A percentile compares a stretch with the other conserved stretches of the same genome.
Conservation (phyloP, 176 grass and related monocot species). For the Hsuehochloa calcarea region DNA sequence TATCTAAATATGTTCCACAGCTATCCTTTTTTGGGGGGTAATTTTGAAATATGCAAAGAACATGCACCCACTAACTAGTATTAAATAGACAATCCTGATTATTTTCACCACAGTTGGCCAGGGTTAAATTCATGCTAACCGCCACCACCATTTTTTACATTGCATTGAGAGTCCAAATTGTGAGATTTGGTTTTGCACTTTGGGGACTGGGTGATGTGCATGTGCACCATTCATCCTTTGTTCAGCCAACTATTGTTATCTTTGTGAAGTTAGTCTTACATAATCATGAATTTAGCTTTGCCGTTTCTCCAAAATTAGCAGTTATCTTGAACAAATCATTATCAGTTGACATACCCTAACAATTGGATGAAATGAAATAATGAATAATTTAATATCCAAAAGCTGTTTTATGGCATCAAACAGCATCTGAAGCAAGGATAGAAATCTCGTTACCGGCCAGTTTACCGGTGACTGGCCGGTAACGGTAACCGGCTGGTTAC, state of each 20-base stretch:
- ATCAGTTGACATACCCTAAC: neutral
- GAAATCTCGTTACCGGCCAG: too few species aligned
- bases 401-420: constrained; percentile 1
- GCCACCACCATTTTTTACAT: constrained; percentile 1
- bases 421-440: neutral
- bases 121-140: neutral
- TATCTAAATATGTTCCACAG: neutral
- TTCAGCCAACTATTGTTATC: constrained; percentile 4
- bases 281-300: neutral
- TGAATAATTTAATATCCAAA: constrained; percentile 8
- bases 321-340: neutral
- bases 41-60: neutral
- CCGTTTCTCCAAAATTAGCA: neutral
- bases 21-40: neutral
- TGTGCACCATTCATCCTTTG: constrained; percentile 1
- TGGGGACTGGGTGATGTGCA: neutral
- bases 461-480: too few species aligned
- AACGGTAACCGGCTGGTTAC: too few species aligned
- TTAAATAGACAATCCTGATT: neutral
- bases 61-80: neutral
- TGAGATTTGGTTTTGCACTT: constrained; percentile 17
- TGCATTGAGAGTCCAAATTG: neutral
- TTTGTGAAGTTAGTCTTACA: neutral
- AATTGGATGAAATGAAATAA: constrained; percentile 8
- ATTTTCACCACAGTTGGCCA: neutral